Conservation (phyloP, 2,329 filamentous ascomycete species). For the Davidsoniella neocaledoniae region DNA sequence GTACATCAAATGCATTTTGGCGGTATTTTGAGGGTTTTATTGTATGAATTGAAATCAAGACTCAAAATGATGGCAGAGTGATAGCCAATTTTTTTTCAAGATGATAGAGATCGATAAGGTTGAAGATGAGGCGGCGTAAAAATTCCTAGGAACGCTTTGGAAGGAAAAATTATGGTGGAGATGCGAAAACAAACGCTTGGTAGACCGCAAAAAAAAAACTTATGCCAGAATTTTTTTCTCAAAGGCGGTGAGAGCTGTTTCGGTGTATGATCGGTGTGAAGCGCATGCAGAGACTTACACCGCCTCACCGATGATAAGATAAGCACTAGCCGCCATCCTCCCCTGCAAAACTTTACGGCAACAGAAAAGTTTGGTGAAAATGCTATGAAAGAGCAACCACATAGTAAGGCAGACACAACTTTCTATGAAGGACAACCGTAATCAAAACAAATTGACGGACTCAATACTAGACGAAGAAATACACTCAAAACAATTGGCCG, state of each 20-base stretch:
- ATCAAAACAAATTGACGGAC: too few relatives aligned
- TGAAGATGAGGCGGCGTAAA: background rate
- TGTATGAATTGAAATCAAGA: background rate
- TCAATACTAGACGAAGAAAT: too few relatives aligned
- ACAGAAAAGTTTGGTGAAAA: too few relatives aligned
- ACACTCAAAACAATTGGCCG: too few relatives aligned
- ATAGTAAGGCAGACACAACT: too few relatives aligned
- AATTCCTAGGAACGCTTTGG: too few relatives aligned
- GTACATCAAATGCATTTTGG: conserved; percentile 55
- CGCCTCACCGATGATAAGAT: conserved; percentile 1
- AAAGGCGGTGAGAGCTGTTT: conserved; percentile 6
- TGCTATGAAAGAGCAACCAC: too few relatives aligned
- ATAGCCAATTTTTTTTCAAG: background rate
- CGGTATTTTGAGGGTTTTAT: conserved; percentile 2
- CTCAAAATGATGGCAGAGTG: background rate
- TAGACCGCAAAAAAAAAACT: conserved; percentile 7
- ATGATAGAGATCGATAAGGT: background rate
- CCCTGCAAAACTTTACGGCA: too few relatives aligned
- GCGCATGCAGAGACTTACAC: background rate
- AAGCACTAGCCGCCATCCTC: background rate
- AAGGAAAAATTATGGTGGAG: conserved; percentile 4
- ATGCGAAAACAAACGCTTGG: conserved; percentile 7
- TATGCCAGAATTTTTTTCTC: conserved; percentile 10
- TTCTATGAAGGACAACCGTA: too few relatives aligned
- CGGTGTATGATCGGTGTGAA: background rate